These are phyloP conservation scores for Trichoderma aggressivum DNA, from an alignment of 2,329 filamentous ascomycete species.

Conservation along the genomic window DNA sequence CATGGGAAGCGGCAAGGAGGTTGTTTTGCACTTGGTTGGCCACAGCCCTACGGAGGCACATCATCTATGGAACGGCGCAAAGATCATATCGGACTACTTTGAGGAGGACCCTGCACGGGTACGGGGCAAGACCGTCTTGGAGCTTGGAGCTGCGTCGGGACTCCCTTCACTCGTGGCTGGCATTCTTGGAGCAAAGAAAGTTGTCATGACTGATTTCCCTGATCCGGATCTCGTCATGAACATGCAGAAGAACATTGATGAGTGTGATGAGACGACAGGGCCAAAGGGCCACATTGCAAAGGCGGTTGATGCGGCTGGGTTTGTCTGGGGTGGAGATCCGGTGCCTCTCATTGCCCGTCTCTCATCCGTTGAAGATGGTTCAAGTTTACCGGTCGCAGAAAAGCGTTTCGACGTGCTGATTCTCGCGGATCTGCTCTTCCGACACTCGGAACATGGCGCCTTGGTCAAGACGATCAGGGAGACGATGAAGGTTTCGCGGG, in stretches of 20 bases:
- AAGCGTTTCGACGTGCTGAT: constrained; percentile 74
- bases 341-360: constrained; percentile 57
- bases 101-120: constrained; percentile 66
- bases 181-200: constrained; percentile 63
- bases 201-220: constrained; percentile 85
- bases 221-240: constrained; percentile 80
- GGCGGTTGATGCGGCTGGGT: constrained; percentile 61
- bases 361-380: constrained; percentile 25
- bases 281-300: constrained; percentile 31
- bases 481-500: constrained; percentile 56
- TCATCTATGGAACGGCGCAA: constrained; percentile 85
- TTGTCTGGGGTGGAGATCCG: constrained; percentile 75
- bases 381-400: constrained; percentile 3
- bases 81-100: constrained; percentile 73
- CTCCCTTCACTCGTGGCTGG: constrained; percentile 77
- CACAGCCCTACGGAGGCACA: constrained; percentile 88
- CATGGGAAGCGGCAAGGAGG: constrained; percentile 60
- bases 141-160: constrained; percentile 85
- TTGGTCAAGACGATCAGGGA: constrained; percentile 68
- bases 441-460: constrained; percentile 80
- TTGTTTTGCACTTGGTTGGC: constrained; percentile 77
- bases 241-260: constrained; percentile 70
- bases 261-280: constrained; percentile 43
- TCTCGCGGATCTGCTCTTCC: constrained; percentile 85
- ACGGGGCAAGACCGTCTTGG: constrained; percentile 68